Percentiles rank a stretch among this genome's conserved stretches.
Conservation (phyloP, 169 alveolate genomes). For the Plasmodium malariae region DNA sequence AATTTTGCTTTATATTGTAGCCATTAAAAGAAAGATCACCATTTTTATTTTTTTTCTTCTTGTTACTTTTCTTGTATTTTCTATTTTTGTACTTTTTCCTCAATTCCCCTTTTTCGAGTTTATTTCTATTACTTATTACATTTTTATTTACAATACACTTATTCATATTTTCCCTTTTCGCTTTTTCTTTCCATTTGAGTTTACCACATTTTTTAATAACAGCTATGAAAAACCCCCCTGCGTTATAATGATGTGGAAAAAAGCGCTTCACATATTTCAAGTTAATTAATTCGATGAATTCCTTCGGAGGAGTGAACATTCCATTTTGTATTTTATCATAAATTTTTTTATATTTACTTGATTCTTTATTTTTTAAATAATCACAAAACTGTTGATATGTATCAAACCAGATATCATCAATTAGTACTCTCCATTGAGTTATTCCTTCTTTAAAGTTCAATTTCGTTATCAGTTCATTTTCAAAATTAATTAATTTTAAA, state of each 20-base stretch:
- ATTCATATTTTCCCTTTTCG: constrained; percentile 25
- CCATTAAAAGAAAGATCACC: background rate
- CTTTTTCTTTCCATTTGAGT: constrained; percentile 68
- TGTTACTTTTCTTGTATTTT: constrained; percentile 28
- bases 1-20: background rate
- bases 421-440: constrained; percentile 84
- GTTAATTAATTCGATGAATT: constrained; percentile 76
- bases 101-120: background rate
- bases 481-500: constrained; percentile 88
- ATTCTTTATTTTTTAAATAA: constrained; percentile 36
- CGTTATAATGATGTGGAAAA: constrained; percentile 95
- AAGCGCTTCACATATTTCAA: constrained; percentile 90
- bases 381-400: constrained; percentile 58
- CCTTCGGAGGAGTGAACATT: constrained; percentile 78
- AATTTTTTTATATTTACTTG: constrained; percentile 48
- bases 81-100: constrained; percentile 56
- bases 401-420: constrained; percentile 77
- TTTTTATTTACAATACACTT: background rate
- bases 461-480: constrained; percentile 81
- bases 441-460: constrained; percentile 83
- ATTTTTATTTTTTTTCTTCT: constrained; percentile 11
- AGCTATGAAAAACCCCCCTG: constrained; percentile 97
- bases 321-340: constrained; percentile 78
- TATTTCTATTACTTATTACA: background rate
- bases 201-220: constrained; percentile 56